phyloP scores from a whole-genome alignment of 108 stramenopile species.

The Skeletonema menzelii region DNA sequence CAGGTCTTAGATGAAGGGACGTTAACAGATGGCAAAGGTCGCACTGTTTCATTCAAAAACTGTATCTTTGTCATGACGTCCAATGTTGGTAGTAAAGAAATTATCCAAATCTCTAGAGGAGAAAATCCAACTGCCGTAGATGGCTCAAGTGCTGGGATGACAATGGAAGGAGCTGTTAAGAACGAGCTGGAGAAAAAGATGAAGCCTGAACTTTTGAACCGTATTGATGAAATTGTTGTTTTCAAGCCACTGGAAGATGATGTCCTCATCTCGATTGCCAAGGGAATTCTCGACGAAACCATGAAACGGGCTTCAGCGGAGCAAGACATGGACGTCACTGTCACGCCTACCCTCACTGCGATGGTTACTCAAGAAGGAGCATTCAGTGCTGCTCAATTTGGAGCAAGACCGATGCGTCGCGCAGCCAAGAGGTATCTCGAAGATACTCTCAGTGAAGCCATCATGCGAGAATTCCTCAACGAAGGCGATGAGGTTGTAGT shows the following conservation, averaged over 20 bases:
- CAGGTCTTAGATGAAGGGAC: conserved; percentile 96
- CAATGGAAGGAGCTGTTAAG: conserved; percentile 59
- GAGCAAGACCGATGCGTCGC: conserved; percentile 76
- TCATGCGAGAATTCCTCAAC: conserved; percentile 68
- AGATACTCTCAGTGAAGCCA: conserved; percentile 73
- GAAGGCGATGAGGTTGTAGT: conserved; percentile 65
- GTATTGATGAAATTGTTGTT: conserved; percentile 95
- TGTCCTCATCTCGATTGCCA: conserved; percentile 75
- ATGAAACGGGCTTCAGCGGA: conserved; percentile 53
- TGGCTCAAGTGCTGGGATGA: conserved; percentile 39
- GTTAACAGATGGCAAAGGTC: conserved; percentile 95
- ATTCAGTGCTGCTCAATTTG: conserved; percentile 56
- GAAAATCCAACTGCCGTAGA: conserved; percentile 35
- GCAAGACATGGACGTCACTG: conserved; percentile 49
- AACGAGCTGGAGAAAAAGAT: conserved; percentile 64
- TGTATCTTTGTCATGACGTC: conserved; percentile 95
- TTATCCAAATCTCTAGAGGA: conserved; percentile 67
- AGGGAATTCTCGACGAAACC: conserved; percentile 53
- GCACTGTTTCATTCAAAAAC: conserved; percentile 93
- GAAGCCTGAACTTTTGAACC: conserved; percentile 94
- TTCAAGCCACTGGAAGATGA: conserved; percentile 79
- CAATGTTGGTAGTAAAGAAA: conserved; percentile 89
- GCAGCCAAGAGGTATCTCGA: conserved; percentile 75
- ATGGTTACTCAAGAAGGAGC: conserved; percentile 69
- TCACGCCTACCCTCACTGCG: conserved; percentile 56